These are phyloP conservation scores for Domatiomyces catenatus DNA, from an alignment of 2,329 filamentous ascomycete species.

Conservation along the genomic window DNA sequence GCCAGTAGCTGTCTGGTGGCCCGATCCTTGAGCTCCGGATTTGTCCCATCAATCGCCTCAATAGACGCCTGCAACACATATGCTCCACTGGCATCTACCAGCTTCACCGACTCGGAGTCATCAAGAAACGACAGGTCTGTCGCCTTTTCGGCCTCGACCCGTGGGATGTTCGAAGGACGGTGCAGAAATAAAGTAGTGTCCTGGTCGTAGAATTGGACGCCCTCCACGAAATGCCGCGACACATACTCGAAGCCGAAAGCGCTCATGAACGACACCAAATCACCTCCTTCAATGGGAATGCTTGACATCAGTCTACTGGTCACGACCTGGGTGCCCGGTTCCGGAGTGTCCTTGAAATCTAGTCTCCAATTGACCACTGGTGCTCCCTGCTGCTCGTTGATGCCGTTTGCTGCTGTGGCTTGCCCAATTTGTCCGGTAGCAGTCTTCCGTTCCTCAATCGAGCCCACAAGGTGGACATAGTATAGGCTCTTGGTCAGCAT, in stretches of 20 bases:
- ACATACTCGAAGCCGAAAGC: slow-evolving; percentile 41
- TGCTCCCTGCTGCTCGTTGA: background rate
- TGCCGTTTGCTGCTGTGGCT: slow-evolving; percentile 1
- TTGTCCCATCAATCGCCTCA: slow-evolving; percentile 37
- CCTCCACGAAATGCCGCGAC: slow-evolving; percentile 41
- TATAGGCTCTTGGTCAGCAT: slow-evolving; percentile 38
- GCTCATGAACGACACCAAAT: slow-evolving; percentile 36
- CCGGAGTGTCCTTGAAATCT: slow-evolving; percentile 35
- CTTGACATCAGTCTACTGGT: slow-evolving; percentile 38
- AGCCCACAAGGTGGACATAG: slow-evolving; percentile 38
- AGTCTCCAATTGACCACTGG: slow-evolving; percentile 24
- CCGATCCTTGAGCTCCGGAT: slow-evolving; percentile 37
- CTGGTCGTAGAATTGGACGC: slow-evolving; percentile 42
- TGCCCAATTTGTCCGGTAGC: slow-evolving; percentile 5
- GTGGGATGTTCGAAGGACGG: slow-evolving; percentile 36
- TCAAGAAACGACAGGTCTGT: slow-evolving; percentile 17
- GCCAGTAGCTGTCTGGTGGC: slow-evolving; percentile 40
- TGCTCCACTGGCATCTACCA: slow-evolving; percentile 40
- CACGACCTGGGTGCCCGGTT: slow-evolving; percentile 36
- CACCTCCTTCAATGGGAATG: slow-evolving; percentile 33
- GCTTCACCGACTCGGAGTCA: slow-evolving; percentile 29
- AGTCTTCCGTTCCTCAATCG: slow-evolving; percentile 9
- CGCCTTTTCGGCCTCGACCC: slow-evolving; percentile 20
- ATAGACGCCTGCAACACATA: slow-evolving; percentile 45
- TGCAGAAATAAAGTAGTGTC: slow-evolving; percentile 43